These are phyloP conservation scores for Venustampulla echinocandica DNA, from an alignment of 495 filamentous ascomycete genomes.

Conservation along the genomic window DNA sequence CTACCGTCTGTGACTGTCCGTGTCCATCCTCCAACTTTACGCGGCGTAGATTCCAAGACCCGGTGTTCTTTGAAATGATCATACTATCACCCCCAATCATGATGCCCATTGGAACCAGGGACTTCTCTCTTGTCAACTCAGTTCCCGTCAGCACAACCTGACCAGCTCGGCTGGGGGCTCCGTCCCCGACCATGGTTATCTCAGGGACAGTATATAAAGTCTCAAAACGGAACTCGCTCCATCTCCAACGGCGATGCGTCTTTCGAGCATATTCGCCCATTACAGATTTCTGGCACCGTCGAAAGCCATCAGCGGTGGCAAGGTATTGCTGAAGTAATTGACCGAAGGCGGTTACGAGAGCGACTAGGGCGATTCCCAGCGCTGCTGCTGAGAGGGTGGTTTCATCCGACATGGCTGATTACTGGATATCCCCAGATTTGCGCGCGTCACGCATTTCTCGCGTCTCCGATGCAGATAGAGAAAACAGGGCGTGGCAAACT, in stretches of 20 bases:
- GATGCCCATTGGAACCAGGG: conserved; percentile 3
- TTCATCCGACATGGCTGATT: no score
- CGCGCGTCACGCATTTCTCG: no score
- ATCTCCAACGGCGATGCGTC: conserved; percentile 21
- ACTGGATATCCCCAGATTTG: no score
- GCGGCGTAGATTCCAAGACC: not conserved
- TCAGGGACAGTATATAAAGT: conserved; percentile 24
- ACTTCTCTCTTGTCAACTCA: conserved; percentile 1
- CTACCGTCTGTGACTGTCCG: no score
- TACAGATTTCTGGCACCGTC: conserved; percentile 27
- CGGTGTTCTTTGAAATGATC: conserved; percentile 2
- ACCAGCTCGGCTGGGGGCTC: not conserved
- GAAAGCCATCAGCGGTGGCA: conserved; percentile 31
- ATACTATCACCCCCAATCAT: no score
- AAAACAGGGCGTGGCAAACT: no score
- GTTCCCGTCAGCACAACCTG: conserved; percentile 11
- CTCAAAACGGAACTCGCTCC: conserved; percentile 28
- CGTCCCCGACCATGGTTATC: conserved; percentile 32
- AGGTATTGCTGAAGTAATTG: conserved; percentile 29
- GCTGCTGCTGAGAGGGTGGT: no score
- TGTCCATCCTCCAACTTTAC: not conserved
- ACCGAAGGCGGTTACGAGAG: conserved; percentile 25
- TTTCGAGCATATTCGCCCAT: conserved; percentile 24
- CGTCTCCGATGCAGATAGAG: no score
- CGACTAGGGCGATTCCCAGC: conserved; percentile 25